A percentile compares a stretch with the other conserved stretches of the same genome.
Evolutionary conservation across 2,329 filamentous ascomycete species (phyloP).

Genomic region (Sclerotinia minor): DNA sequence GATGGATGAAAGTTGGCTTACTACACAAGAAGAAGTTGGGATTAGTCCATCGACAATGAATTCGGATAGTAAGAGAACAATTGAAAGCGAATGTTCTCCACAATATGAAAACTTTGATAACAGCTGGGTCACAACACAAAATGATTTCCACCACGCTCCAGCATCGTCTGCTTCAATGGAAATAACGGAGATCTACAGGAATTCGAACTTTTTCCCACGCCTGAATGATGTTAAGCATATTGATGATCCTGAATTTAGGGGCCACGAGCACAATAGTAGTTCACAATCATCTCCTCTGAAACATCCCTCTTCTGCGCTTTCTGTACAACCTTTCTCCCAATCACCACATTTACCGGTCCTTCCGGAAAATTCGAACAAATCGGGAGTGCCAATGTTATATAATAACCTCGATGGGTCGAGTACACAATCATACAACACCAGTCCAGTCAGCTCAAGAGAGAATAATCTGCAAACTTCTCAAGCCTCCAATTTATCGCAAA

Average conservation of each 20-base stretch:
- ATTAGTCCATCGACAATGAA: slow-evolving; percentile 5
- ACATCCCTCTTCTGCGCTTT: background rate
- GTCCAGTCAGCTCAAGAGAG: background rate
- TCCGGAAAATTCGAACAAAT: background rate
- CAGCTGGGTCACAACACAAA: slow-evolving; percentile 25
- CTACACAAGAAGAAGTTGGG: slow-evolving; percentile 20
- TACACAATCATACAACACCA: slow-evolving; percentile 18
- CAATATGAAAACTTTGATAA: slow-evolving; percentile 13
- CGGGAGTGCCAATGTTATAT: background rate
- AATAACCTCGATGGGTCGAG: slow-evolving; percentile 15
- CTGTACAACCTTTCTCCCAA: background rate
- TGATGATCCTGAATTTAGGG: background rate
- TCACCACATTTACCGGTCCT: background rate
- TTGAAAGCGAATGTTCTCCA: background rate
- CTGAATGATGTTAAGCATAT: background rate
- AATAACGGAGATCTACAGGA: slow-evolving; percentile 7
- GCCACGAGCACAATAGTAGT: background rate
- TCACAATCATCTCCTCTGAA: background rate
- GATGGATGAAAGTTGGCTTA: slow-evolving; percentile 22
- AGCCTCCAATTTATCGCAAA: background rate
- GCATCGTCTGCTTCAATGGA: slow-evolving; percentile 14
- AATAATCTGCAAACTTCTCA: background rate
- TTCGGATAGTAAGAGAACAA: background rate
- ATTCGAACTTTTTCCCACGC: background rate
- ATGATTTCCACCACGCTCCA: background rate